Base-by-base conservation (phyloP, 768 basidiomycete genomes). In the Panaeolus cyanescens region DNA sequence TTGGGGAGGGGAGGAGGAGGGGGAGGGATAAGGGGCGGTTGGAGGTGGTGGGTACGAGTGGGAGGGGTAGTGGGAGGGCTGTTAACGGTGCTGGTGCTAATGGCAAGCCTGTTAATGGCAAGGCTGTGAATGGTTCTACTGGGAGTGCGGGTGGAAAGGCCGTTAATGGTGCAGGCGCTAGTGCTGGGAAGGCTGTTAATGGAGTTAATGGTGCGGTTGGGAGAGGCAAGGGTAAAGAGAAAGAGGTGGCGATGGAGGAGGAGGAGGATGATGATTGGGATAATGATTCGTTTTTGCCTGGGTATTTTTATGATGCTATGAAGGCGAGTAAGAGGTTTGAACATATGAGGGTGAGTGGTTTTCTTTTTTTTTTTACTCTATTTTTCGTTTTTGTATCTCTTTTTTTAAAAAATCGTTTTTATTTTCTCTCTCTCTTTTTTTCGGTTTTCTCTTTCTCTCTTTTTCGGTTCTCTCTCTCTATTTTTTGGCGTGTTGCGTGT, bases 281-380 rank as follows among this genome's bases (percentile, higher is more conserved):
- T 17, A 71, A 79, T 31, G 88, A 90, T 60, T 88, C 91, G 19
- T 96, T 98, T 71, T 82, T 95, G 32, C 93, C 96, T 20, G 84
- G 86, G 12, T 87, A 88, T 65, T 85, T 98, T 28, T 98, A 97
- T 73, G 92, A 95, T 65, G 95, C 93, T 17, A 86, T 98, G 84
- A 93, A 92, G 76, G 89, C 89, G 75, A 95, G 95, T 80, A 93
- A 93, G 76, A 82, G 92, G 64, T 98, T 98, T 69, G 95, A 96
- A 68, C 86, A 83, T 50, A 98, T 98, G 95, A 79, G 91, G 75
- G 92, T 93, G 64, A 67, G 88, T 83, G 2, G 1, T 20, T 39
- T 31, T 67, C 34, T 5, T 61, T 63, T 28, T 62, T 20, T n/a
- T 34, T 10, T 56, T 28, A n/a, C n/a, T n/a, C n/a, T 15, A 30